phyloP scores from a whole-genome alignment of 192 early-diverging fungal species.

The Linnemannia hyalina region DNA sequence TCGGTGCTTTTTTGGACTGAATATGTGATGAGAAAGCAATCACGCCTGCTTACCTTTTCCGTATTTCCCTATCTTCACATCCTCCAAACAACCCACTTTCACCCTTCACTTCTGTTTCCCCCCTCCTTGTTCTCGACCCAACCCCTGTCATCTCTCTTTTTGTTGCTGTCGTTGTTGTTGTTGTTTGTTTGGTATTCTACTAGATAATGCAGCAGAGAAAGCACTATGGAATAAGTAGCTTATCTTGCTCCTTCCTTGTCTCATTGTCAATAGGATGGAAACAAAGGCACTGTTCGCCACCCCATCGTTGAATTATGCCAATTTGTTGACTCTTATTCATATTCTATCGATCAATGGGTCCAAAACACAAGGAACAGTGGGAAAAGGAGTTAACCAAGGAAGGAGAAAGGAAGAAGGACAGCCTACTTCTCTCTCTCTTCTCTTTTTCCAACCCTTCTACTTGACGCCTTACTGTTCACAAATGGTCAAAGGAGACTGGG shows the following conservation, averaged over 20 bases:
- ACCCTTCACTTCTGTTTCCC: not conserved
- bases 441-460: not conserved
- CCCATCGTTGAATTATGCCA: not conserved
- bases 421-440: not conserved
- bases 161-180: not conserved
- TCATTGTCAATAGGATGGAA: not conserved
- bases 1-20: too few relatives aligned
- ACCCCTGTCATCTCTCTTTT: not conserved
- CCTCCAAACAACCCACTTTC: not conserved
- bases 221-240: not conserved
- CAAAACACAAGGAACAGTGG: not conserved
- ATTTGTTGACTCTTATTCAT: not conserved
- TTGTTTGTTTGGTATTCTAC: not conserved
- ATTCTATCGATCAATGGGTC: not conserved
- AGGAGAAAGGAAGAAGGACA: not conserved
- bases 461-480: not conserved
- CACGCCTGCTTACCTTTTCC: not conserved
- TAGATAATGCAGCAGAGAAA: not conserved
- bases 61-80: not conserved
- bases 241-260: not conserved
- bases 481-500: not conserved
- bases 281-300: constrained; percentile 1
- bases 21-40: not conserved
- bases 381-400: not conserved
- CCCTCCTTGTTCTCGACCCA: not conserved